Base-by-base conservation (phyloP, 148 eudicot genomes). In the Rhododendron vialii region DNA sequence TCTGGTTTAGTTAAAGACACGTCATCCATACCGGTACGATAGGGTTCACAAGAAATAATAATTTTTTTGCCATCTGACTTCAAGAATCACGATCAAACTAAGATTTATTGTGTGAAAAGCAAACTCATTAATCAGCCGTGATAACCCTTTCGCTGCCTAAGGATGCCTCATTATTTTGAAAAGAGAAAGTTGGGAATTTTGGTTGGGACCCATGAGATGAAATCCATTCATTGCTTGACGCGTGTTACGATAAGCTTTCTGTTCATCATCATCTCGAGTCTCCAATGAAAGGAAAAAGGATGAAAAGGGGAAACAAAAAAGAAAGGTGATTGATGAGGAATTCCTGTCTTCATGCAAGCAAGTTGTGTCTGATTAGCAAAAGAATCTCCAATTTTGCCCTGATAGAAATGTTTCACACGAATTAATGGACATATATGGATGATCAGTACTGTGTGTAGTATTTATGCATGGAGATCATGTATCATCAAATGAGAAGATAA, bases 161-260 rank as follows among this genome's bases (percentile, higher is more conserved):
- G 36, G 33, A 45, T 47, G n/a, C 57, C 57, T 73, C 85, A 47
- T 63, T 79, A 73, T 84, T 79, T 83, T 67, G 55, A 65, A 50
- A 83, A 67, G 76, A 48, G 33, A 26, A 50, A 43, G 18, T 1
- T 59, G 6, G 50, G 50, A 61, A 33, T 82, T 82, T 82, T 41
- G 13, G 2, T 28, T 84, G 85, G 85, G 85, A 82, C 80, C 85
- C 85, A 26, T 45, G 33, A 3, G 28, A 65, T 65, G 78, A 73
- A 51, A 48, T 4, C 69, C 86, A 84, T 43, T 75, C 14, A n/a
- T n/a, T 41, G 30, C 69, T 7, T 28, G 69, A 84, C 86, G 26
- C 71, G 71, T 76, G 12, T 51, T 28, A 26, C 22, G 81, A 75
- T 76, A 76, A 75, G 79, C 71, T 83, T 83, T 73, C 41, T 63